Evolutionary conservation across 129 eudicot species (phyloP).

Genomic region (Calendula officinalis): DNA sequence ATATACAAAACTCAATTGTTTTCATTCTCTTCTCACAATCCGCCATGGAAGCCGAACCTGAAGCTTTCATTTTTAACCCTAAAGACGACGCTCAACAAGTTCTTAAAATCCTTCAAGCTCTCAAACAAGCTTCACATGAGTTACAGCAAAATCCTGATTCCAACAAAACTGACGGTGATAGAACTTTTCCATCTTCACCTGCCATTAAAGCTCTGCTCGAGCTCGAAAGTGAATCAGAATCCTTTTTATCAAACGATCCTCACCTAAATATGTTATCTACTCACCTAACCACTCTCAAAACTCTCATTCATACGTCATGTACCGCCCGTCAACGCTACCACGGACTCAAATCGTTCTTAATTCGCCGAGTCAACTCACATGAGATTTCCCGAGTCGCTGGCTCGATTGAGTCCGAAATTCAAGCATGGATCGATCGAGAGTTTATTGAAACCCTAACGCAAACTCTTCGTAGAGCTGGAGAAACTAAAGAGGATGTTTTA

Average conservation of each 20-base stretch:
- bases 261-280: slow-evolving; percentile 42
- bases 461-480: slow-evolving; percentile 24
- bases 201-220: slow-evolving; percentile 73
- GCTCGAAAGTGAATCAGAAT: slow-evolving; percentile 50
- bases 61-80: slow-evolving; percentile 15
- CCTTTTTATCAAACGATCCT: slow-evolving; percentile 60
- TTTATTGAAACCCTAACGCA: slow-evolving; percentile 39
- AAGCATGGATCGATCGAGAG: slow-evolving; percentile 76
- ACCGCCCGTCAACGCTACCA: slow-evolving; percentile 25
- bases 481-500: slow-evolving; percentile 29
- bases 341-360: slow-evolving; percentile 53
- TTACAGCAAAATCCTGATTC: slow-evolving; percentile 39
- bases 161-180: slow-evolving; percentile 21
- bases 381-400: slow-evolving; percentile 64
- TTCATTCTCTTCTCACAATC: slow-evolving; percentile 9
- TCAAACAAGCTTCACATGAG: slow-evolving; percentile 59
- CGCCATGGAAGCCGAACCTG: slow-evolving; percentile 38
- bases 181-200: slow-evolving; percentile 28
- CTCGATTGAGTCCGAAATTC: slow-evolving; percentile 62
- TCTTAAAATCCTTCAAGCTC: slow-evolving; percentile 45
- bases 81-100: slow-evolving; percentile 39
- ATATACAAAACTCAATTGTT: slow-evolving; percentile 6
- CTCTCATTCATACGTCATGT: slow-evolving; percentile 31
- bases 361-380: slow-evolving; percentile 50
- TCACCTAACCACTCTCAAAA: slow-evolving; percentile 53